Base-by-base conservation (phyloP, 75 land plant species). In the Isoetes taiwanensis region DNA sequence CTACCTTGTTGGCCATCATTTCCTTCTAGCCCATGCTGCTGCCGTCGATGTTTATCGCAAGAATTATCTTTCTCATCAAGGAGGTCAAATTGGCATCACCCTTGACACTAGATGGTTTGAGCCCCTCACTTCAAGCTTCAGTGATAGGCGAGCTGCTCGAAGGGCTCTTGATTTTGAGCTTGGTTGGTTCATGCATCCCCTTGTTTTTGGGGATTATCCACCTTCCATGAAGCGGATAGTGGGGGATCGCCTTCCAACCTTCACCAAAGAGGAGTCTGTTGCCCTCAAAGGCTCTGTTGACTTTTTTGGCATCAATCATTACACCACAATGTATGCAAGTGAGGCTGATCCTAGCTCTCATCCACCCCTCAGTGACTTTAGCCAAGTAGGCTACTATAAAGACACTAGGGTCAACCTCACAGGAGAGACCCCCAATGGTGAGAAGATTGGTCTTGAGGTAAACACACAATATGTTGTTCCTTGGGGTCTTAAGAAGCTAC, bases 1-100 rank as follows among this genome's bases (percentile, higher is more conserved):
- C 12, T 84, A 84, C 59, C 53, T 69, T 3, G 88, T 78, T 23
- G 78, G 78, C 43, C 88, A 84, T 58, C 65, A 80, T 40, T 58
- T 84, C 16, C 76, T 84, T 14, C 55, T 74, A 33, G 63, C 88
- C 37, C 88, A 80, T 74, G 81, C 85, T 28, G 67, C 71, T 57
- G 80, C 78, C 5, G 76, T 68, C 21, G 58, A 63, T 9, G 72
- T 24, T 1, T 80, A 83, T 57, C 59, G 70, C 25, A 24, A 4
- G 6, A 57, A 74, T 16, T 83, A 69, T 70, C 76, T n/a, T n/a
- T n/a, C n/a, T 8, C 35, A 31, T 32, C 68, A 65, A 30, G 27
- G 54, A 17, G 68, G 68, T 0, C 30, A 16, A 26, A 65, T 65
- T 17, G 65, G 65, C 17, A 39, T 65, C 23, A 30, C 68, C 3